Evolutionary conservation across 2,329 filamentous ascomycete species (phyloP).

Genomic region (Rhynchosporium secalis): DNA sequence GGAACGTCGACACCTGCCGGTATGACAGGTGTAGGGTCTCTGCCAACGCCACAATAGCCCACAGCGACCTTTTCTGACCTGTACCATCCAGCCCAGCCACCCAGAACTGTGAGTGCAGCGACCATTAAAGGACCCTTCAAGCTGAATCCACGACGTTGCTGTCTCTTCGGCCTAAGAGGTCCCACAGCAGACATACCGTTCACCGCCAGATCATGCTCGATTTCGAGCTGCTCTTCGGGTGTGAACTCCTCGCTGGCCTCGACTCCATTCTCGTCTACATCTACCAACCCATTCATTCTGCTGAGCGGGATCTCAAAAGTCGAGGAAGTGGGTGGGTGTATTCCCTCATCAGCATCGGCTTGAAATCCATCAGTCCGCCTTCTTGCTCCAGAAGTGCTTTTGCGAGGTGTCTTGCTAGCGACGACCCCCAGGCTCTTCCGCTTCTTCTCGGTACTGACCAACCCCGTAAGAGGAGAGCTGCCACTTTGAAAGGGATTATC

Average conservation of each 20-base stretch:
- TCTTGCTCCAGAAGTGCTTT: constrained; percentile 44
- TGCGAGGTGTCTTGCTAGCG: constrained; percentile 44
- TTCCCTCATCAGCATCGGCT: constrained; percentile 55
- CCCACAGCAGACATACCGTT: constrained; percentile 51
- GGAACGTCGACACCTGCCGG: constrained; percentile 62
- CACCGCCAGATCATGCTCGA: constrained; percentile 67
- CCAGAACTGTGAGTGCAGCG: constrained; percentile 67
- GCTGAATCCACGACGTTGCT: constrained; percentile 49
- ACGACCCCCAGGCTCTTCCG: constrained; percentile 41
- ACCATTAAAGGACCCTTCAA: constrained; percentile 68
- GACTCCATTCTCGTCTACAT: constrained; percentile 48
- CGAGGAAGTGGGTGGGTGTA: constrained; percentile 54
- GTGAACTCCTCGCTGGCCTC: constrained; percentile 91
- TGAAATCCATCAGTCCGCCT: constrained; percentile 51
- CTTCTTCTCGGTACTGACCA: constrained; percentile 50
- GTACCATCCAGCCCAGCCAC: constrained; percentile 78
- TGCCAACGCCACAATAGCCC: constrained; percentile 88
- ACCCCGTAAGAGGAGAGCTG: constrained; percentile 62
- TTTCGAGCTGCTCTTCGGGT: constrained; percentile 80
- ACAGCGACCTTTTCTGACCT: constrained; percentile 94
- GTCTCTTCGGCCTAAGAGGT: constrained; percentile 44
- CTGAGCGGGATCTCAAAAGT: constrained; percentile 59
- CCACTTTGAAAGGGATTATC: constrained; percentile 95
- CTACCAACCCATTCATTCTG: constrained; percentile 43
- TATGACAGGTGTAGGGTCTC: constrained; percentile 50